Evolutionary conservation across 2,329 filamentous ascomycete species (phyloP), one percentile per base, ranked within the genome.

Genomic region (Coniochaeta sp.): DNA sequence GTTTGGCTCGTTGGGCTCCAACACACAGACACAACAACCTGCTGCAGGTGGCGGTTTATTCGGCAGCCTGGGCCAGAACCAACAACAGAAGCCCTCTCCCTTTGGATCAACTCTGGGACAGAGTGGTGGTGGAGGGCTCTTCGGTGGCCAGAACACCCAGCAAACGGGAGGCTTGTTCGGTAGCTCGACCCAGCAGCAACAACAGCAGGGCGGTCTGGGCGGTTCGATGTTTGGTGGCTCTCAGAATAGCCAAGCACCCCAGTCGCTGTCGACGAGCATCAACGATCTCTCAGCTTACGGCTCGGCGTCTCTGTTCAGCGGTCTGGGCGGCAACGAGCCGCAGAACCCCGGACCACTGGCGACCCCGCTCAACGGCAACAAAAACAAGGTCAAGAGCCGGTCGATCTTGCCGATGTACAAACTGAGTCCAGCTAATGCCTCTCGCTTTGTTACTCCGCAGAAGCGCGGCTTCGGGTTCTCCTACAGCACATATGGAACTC

Each of bases 401-500:
- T 89, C 90, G 11, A 89, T 93, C 50, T 76, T 96, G 59, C 92
- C 92, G 2, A 87, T 95, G 71, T 92, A 93, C 78, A 95, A 93
- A 75, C 82, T 96, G 65, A 93, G 91, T 55, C 91, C 92, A 0
- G 85, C 86, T 55, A 90, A 90, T 36, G 87, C 90, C 9, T 89
- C 89, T 24, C 89, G 92, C 56, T 87, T 93, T 60, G 83, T 87
- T 33, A 96, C 92, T 0, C 92, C 93, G 0, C 90, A 92, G 67
- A 93, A 91, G 76, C 85, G 89, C 60, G 91, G 91, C 6, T 97
- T 91, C 70, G 93, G 93, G 2, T 96, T 97, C 72, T 92, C 89
- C 1, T 97, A 97, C 75, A 96, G 92, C 64, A 92, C 88, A 2
- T 96, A 96, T 67, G 91, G 91, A 52, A 93, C 89, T 1, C 92